These are phyloP conservation scores for Xylariaceae sp. DNA, from an alignment of 2,329 filamentous ascomycete genomes.

Conservation along the genomic window DNA sequence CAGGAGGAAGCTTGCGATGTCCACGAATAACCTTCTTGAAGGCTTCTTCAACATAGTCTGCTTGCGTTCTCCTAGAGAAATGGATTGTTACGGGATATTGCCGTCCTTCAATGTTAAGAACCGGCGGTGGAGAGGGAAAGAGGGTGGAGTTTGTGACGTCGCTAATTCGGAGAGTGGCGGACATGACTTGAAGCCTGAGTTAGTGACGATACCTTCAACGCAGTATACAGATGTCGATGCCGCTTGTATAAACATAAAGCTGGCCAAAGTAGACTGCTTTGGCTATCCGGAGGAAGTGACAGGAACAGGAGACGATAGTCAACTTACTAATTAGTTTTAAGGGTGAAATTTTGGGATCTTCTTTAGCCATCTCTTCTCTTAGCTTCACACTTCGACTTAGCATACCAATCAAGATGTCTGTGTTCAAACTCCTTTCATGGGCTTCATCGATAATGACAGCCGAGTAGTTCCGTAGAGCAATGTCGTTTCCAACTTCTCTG, in stretches of 20 bases:
- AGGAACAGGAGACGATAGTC: neutral
- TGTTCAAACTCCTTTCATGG: constrained; percentile 95
- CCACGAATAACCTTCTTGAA: constrained; percentile 83
- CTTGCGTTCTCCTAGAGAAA: constrained; percentile 74
- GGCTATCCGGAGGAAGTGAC: too few species aligned
- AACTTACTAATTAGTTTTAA: constrained; percentile 70
- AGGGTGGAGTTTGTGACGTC: constrained; percentile 83
- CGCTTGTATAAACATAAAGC: too few species aligned
- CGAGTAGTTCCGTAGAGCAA: constrained; percentile 83
- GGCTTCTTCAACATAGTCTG: constrained; percentile 86
- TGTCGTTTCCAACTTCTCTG: constrained; percentile 84
- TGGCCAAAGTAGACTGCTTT: too few species aligned
- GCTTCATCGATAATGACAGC: constrained; percentile 94
- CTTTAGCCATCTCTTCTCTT: constrained; percentile 65
- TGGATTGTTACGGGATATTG: constrained; percentile 88
- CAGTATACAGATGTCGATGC: neutral
- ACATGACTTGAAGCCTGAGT: constrained; percentile 61
- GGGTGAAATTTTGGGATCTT: constrained; percentile 66
- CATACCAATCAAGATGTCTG: constrained; percentile 96
- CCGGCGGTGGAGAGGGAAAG: constrained; percentile 72
- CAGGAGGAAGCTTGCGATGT: constrained; percentile 82
- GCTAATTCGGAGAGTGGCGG: constrained; percentile 83
- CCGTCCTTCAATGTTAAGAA: constrained; percentile 84
- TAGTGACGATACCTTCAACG: neutral
- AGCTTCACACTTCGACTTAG: constrained; percentile 87